Evolutionary conservation across 2,329 filamentous ascomycete genomes (phyloP).

Genomic region (Diaporthe vaccinii): DNA sequence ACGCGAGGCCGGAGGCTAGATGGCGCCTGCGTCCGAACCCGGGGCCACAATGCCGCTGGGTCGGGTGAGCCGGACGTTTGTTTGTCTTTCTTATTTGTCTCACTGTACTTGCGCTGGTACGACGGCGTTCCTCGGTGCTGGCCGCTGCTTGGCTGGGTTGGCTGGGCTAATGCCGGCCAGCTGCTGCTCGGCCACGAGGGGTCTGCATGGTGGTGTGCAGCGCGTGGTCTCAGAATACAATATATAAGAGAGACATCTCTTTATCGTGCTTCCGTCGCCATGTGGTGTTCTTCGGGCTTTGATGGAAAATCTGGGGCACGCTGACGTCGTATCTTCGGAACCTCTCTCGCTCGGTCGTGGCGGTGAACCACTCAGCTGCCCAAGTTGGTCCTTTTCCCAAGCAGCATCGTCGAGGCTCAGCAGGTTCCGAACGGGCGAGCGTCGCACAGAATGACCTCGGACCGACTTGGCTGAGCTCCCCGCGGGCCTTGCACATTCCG

Average conservation of each 20-base stretch:
- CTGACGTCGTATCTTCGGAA: neutral
- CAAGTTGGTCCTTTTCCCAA: neutral
- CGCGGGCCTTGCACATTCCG: neutral
- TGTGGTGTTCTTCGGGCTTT: neutral
- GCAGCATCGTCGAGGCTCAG: no score
- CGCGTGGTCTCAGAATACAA: neutral
- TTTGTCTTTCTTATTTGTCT: neutral
- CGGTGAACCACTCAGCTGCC: neutral
- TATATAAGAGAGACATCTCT: conserved; percentile 8
- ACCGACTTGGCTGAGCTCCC: neutral
- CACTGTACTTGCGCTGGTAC: neutral
- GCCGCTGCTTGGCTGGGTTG: neutral
- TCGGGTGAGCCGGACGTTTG: neutral
- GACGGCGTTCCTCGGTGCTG: neutral
- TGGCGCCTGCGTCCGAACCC: conserved; percentile 7
- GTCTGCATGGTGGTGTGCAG: neutral
- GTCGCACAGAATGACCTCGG: neutral
- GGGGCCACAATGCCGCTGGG: neutral
- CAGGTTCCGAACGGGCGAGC: neutral
- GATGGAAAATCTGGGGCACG: neutral
- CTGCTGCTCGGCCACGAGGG: neutral
- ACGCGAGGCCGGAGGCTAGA: conserved; percentile 12
- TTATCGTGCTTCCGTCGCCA: neutral
- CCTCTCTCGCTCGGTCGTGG: neutral
- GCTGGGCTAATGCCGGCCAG: neutral